These are phyloP conservation scores for Leccinum pachyderme DNA, from an alignment of 1,284 basidiomycete genomes.

Conservation along the genomic window DNA sequence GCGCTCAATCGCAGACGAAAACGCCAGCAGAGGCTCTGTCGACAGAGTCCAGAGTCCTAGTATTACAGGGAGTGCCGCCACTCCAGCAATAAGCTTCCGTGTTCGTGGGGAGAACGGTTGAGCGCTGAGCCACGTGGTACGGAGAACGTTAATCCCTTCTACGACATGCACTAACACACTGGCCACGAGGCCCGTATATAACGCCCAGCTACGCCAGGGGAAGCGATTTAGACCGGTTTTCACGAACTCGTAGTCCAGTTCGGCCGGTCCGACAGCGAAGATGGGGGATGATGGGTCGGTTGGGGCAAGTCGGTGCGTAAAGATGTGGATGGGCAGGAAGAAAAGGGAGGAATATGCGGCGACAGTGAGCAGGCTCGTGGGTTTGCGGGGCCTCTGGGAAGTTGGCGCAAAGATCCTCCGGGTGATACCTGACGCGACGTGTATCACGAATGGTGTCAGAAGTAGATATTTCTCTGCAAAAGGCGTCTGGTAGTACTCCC, in stretches of 20 bases:
- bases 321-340: constrained; percentile 62
- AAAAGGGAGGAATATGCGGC: constrained; percentile 56
- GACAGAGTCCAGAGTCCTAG: constrained; percentile 53
- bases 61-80: constrained; percentile 47
- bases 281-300: constrained; percentile 46
- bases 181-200: constrained; percentile 58
- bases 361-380: constrained; percentile 47
- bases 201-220: constrained; percentile 56
- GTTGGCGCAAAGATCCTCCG: constrained; percentile 50
- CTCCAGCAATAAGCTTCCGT: constrained; percentile 35
- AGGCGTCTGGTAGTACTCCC: constrained; percentile 75
- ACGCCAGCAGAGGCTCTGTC: constrained; percentile 55
- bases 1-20: constrained; percentile 48
- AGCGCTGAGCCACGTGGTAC: constrained; percentile 37
- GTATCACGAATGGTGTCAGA: constrained; percentile 55
- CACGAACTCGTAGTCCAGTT: constrained; percentile 75
- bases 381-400: constrained; percentile 36
- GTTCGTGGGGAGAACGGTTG: constrained; percentile 20
- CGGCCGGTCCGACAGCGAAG: constrained; percentile 58
- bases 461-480: constrained; percentile 65
- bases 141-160: constrained; percentile 57
- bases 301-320: constrained; percentile 54
- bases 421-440: constrained; percentile 51
- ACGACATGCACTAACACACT: constrained; percentile 53
- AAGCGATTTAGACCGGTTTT: constrained; percentile 60